phyloP scores from a whole-genome alignment of 768 basidiomycete species.

The Mycena albidolilacea region DNA sequence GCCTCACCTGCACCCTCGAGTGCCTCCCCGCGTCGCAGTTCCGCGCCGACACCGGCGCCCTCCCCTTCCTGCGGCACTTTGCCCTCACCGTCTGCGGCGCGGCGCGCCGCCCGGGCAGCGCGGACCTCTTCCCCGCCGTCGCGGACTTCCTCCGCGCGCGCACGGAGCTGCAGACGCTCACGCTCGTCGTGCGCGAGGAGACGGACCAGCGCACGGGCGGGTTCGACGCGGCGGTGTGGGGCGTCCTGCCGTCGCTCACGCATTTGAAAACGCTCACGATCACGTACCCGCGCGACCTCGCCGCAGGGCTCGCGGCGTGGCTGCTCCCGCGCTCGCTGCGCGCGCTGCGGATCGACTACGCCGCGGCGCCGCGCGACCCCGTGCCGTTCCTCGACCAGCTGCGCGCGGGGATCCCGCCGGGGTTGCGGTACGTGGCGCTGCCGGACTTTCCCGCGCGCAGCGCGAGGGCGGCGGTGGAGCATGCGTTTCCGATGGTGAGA shows the following conservation, averaged over 20 bases:
- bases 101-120: constrained; percentile 62
- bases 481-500: constrained; percentile 74
- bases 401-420: constrained; percentile 68
- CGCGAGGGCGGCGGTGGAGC: constrained; percentile 63
- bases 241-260: constrained; percentile 72
- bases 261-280: constrained; percentile 70
- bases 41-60: constrained; percentile 54
- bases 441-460: constrained; percentile 62
- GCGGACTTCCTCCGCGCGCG: constrained; percentile 76
- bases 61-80: constrained; percentile 80
- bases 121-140: constrained; percentile 79
- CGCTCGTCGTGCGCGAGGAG: constrained; percentile 64
- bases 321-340: constrained; percentile 70
- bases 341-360: constrained; percentile 62
- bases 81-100: constrained; percentile 65
- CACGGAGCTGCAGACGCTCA: constrained; percentile 65
- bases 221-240: constrained; percentile 81
- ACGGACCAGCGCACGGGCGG: constrained; percentile 66
- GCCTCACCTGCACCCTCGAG: constrained; percentile 69
- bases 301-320: constrained; percentile 77
- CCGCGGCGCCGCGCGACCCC: constrained; percentile 56
- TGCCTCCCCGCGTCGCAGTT: constrained; percentile 67
- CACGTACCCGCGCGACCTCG: constrained; percentile 74
- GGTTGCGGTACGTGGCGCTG: constrained; percentile 70
- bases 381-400: constrained; percentile 67